Evolutionary conservation across 1,284 basidiomycete genomes (phyloP), one percentile per base, ranked within the genome.

Genomic region (Testicularia cyperi): DNA sequence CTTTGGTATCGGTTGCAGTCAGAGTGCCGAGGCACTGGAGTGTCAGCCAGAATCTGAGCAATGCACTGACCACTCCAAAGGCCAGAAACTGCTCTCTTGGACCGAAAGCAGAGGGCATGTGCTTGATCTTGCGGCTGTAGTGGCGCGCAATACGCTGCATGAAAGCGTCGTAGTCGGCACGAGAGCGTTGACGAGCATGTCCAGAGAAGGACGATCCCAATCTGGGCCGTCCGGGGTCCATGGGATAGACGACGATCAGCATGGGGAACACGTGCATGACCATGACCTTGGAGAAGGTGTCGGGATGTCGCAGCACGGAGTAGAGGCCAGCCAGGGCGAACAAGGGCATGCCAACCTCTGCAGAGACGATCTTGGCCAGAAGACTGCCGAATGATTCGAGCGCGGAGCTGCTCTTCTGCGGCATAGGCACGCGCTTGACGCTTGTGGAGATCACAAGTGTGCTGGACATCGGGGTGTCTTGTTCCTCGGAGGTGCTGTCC

Each of bases 231-330:
- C n/a, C n/a, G n/a, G n/a, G n/a, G n/a, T n/a, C n/a, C n/a, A n/a
- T n/a, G n/a, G 54, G 43, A 32, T 57, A 57, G 34, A 83, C 27
- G 32, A 86, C 79, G 7, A 86, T 84, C 3, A 85, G 37, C 27
- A 86, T 45, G 20, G 86, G 78, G 6, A 84, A 77, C 5, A 73
- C 77, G 72, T 88, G 87, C 82, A 88, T 85, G 33, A 79, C 53
- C 42, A 86, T 78, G 15, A 88, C 80, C 56, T 84, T 84, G 2
- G 79, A 68, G 16, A 81, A 70, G n/a, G 82, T 82, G 47, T 75
- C 75, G 0, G 86, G 85, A 5, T 80, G 78, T n/a, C 79, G 48
- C 2, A 78, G 78, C 37, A 85, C 80, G 0, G 83, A 80, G 10
- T 72, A 68, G 22, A 86, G 71, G 2, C 83, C 81, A 6, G 81